Evolutionary conservation across 768 basidiomycete genomes (phyloP).

Genomic region (Tricholoma furcatifolium): DNA sequence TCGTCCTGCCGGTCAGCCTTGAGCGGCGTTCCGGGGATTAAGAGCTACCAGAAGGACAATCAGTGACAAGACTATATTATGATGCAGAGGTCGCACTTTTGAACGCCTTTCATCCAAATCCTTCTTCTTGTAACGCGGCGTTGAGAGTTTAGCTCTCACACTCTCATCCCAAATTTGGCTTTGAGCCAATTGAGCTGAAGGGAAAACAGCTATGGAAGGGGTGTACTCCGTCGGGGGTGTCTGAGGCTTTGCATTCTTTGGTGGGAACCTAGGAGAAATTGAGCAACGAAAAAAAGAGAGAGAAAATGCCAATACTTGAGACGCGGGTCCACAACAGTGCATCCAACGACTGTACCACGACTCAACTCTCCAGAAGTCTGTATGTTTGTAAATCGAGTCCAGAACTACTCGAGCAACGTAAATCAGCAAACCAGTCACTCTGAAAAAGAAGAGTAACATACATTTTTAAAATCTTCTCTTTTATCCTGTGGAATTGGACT

Average conservation of each 20-base stretch:
- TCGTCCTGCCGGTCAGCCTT: constrained; percentile 71
- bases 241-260: constrained; percentile 61
- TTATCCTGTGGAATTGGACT: constrained; percentile 47
- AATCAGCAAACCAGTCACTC: not conserved
- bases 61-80: not conserved
- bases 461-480: constrained; percentile 59
- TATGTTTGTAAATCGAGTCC: constrained; percentile 79
- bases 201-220: constrained; percentile 40
- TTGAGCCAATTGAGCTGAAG: constrained; percentile 56
- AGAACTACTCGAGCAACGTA: constrained; percentile 43
- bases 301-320: constrained; percentile 55
- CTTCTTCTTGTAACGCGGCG: constrained; percentile 74
- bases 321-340: constrained; percentile 83
- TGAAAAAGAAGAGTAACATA: constrained; percentile 20
- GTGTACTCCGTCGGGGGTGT: constrained; percentile 23
- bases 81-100: constrained; percentile 43
- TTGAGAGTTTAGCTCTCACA: constrained; percentile 47
- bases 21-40: constrained; percentile 74
- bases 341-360: constrained; percentile 72
- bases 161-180: constrained; percentile 75
- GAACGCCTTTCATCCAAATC: constrained; percentile 83
- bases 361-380: constrained; percentile 68
- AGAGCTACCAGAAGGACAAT: constrained; percentile 45
- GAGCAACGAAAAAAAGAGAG: not conserved
- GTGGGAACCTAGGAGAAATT: constrained; percentile 66